Base-by-base conservation (phyloP, 306 rosid genomes). In the Vicia faba region DNA sequence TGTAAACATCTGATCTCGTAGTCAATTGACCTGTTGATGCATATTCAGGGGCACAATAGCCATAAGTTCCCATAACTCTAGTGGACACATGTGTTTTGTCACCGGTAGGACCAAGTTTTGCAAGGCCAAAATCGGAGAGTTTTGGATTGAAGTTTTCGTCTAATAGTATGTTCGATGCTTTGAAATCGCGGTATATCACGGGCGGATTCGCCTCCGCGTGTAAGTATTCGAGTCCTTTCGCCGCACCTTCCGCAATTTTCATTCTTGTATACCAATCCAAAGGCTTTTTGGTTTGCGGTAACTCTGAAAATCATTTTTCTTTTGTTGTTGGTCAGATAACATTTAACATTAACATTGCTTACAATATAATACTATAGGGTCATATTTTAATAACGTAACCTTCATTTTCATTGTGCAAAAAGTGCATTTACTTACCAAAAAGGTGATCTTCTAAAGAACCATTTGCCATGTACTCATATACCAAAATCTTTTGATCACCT, bases 21-120 rank as follows among this genome's bases (percentile, higher is more conserved):
- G 93, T 87, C 78, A 92, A 72, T 33, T 89, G 81, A 28, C 96
- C 98, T 0, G 96, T 92, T 11, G 78, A 78, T 7, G 93, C 96
- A 80, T 92, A 92, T 79, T 92, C 98, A 20, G 96, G 96, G 33
- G 96, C 96, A 82, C 98, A 92, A 3, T 92, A 92, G 66, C 98
- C 98, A 72, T 89, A 89, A 63, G 98, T 89, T 36, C 98, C 98
- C 98, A 92, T 89, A 54, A 92, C 98, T 70, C 91, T 87, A n/a
- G 98, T 92, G 31, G 96, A 87, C 9, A 92, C 91, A 57, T 89
- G 91, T n/a, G 84, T 69, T 57, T 87, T 88, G n/a, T 84, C 96
- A 0, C 98, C 96, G 3, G 82, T 89, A 38, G 98, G 98, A 77
- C 98, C 96, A 68, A 92, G 78, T 78, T 89, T 92, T 70, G 98